Conservation (phyloP, 257 asterid genomes). For the Henckelia pumila region DNA sequence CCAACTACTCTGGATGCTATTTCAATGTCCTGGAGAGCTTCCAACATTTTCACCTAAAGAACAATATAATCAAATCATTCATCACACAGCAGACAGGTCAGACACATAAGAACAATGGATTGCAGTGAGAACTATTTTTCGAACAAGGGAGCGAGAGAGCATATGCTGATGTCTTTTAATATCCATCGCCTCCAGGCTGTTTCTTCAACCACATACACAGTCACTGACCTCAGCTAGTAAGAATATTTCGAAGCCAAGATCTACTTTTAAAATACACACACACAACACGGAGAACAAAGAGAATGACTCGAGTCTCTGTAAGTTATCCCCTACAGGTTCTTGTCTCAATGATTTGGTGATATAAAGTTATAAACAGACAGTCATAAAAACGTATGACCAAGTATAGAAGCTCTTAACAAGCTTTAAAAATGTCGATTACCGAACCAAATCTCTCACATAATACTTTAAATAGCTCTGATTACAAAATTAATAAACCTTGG, state of each 20-base stretch:
- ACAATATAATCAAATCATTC: slow-evolving; percentile 12
- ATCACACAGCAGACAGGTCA: not conserved
- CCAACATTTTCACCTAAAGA: slow-evolving; percentile 91
- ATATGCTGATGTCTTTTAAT: not conserved
- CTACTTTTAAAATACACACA: no score
- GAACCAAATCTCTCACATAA: no score
- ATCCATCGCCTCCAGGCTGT: not conserved
- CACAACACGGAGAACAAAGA: not conserved
- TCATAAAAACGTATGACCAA: no score
- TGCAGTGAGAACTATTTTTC: not conserved
- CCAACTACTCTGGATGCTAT: slow-evolving; percentile 93
- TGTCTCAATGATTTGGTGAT: not conserved
- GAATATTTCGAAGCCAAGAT: not conserved
- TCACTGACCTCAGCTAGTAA: not conserved
- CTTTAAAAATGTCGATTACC: no score
- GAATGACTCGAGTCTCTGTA: not conserved
- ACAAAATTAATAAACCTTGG: not conserved
- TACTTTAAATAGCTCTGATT: no score
- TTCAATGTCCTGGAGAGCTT: slow-evolving; percentile 98
- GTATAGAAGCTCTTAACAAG: no score
- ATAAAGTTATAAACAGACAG: no score
- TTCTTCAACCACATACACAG: not conserved
- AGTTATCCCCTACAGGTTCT: not conserved
- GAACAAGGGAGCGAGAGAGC: not conserved
- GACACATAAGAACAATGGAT: not conserved